Evolutionary conservation across 495 filamentous ascomycete genomes (phyloP).

Genomic region (Cairneyella variabilis): DNA sequence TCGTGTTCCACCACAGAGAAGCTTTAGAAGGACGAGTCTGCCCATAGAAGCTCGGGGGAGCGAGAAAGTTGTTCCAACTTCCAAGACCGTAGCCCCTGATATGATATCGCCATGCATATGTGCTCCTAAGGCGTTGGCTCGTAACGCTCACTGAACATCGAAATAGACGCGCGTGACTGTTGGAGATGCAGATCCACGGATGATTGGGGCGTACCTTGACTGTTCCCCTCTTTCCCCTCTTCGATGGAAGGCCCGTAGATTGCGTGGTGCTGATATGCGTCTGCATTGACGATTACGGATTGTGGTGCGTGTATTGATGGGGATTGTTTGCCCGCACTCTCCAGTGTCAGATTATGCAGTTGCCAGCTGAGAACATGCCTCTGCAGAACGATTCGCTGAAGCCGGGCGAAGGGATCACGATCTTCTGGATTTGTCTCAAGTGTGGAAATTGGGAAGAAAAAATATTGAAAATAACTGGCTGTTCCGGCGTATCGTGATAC

Average conservation of each 20-base stretch:
- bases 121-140: constrained; percentile 9
- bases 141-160: constrained; percentile 4
- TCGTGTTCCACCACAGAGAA: background rate
- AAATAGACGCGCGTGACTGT: constrained; percentile 11
- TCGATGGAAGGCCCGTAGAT: background rate
- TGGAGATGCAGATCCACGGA: background rate
- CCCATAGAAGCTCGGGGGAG: too few species aligned
- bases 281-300: background rate
- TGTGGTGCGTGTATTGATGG: background rate
- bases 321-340: too few species aligned
- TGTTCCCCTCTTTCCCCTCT: background rate
- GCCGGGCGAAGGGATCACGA: background rate
- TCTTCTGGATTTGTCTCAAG: too few species aligned
- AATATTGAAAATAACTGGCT: too few species aligned
- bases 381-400: background rate
- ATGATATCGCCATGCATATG: constrained; percentile 3
- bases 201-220: background rate
- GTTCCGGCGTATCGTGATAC: too few species aligned
- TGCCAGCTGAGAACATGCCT: background rate
- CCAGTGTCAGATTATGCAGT: too few species aligned
- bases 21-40: too few species aligned
- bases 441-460: too few species aligned
- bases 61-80: too few species aligned
- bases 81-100: background rate
- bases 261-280: background rate